These are phyloP conservation scores for Haplographium delicatum DNA, from an alignment of 495 filamentous ascomycete species.

Conservation along the genomic window DNA sequence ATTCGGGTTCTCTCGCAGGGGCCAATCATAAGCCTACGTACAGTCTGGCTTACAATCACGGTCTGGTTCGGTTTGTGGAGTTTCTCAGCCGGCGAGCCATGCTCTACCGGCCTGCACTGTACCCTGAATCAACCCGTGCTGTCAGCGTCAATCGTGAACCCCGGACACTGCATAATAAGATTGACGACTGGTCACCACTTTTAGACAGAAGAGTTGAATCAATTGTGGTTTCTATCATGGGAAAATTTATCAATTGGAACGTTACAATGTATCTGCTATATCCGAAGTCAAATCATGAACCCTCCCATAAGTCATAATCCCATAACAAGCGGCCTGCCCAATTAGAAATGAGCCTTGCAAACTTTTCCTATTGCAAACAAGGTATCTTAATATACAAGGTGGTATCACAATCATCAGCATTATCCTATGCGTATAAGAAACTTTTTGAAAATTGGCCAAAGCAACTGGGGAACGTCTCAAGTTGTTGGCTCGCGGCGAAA, in stretches of 20 bases:
- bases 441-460: neutral
- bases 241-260: neutral
- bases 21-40: no score
- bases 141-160: no score
- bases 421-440: neutral
- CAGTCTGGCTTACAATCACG: no score
- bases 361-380: slow-evolving; percentile 13
- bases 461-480: no score
- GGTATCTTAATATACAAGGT: slow-evolving; percentile 25
- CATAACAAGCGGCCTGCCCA: neutral
- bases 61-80: no score
- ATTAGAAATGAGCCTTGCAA: neutral
- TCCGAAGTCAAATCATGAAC: neutral
- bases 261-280: neutral
- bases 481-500: slow-evolving; percentile 39
- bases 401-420: slow-evolving; percentile 20
- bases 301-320: neutral
- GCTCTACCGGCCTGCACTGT: no score
- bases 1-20: neutral
- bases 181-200: no score
- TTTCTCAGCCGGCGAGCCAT: no score
- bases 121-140: no score
- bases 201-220: no score
- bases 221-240: no score
- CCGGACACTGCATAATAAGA: no score